These are phyloP conservation scores for Poa annua DNA, from an alignment of 176 grass and related monocot species.

Conservation along the genomic window DNA sequence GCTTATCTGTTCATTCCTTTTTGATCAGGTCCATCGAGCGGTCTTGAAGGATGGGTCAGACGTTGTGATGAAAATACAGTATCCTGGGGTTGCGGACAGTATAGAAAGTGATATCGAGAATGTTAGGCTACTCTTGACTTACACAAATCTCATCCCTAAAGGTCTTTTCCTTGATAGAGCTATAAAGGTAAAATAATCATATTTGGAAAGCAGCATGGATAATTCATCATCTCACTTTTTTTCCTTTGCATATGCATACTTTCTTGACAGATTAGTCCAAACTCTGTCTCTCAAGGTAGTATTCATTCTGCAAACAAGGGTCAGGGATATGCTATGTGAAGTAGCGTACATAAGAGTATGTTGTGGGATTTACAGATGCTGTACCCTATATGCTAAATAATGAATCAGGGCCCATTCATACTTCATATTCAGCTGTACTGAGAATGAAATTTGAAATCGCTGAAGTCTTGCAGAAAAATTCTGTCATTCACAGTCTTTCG, in stretches of 20 bases:
- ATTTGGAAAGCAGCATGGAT: not conserved
- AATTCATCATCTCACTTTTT: not conserved
- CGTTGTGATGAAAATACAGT: conserved; percentile 98
- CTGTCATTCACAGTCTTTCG: not conserved
- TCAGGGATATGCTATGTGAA: too few species aligned
- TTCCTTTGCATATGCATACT: not conserved
- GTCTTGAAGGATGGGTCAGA: conserved; percentile 81
- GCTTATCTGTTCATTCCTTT: conserved; percentile 27
- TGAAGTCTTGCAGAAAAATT: not conserved
- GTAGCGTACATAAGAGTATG: too few species aligned
- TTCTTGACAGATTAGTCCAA: not conserved
- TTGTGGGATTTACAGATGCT: too few species aligned
- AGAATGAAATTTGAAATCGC: not conserved
- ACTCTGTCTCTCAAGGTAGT: too few species aligned
- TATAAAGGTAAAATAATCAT: conserved; percentile 72
- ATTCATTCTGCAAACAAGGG: too few species aligned
- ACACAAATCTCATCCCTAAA: conserved; percentile 97
- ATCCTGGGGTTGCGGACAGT: conserved; percentile 92
- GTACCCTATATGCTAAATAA: too few species aligned
- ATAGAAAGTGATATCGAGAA: conserved; percentile 99
- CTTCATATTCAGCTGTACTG: conserved; percentile 3
- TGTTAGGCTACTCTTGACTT: conserved; percentile 79
- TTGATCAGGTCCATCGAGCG: conserved; percentile 73
- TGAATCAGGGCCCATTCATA: conserved; percentile 11
- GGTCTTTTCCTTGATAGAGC: conserved; percentile 98